Conservation (phyloP, 2,329 filamentous ascomycete genomes). For the Fusarium dimerum region DNA sequence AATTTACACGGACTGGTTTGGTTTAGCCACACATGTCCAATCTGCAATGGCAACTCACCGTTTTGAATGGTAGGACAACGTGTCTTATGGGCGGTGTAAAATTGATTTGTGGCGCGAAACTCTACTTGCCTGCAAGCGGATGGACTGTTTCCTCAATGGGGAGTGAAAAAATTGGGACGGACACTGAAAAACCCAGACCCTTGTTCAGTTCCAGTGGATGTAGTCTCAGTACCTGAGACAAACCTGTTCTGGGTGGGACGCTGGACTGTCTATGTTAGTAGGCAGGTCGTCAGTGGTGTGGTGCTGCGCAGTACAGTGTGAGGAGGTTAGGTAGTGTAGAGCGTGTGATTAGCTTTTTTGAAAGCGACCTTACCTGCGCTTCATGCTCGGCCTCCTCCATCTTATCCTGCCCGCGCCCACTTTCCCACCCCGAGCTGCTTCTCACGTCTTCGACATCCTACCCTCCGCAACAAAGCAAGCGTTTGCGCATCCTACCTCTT, state of each 20-base stretch:
- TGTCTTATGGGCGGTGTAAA: not conserved
- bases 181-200: too few relatives aligned
- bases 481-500: conserved; percentile 33
- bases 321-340: not conserved
- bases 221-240: not conserved
- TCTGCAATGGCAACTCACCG: too few relatives aligned
- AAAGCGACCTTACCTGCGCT: conserved; percentile 7
- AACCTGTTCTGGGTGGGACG: not conserved
- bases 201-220: not conserved
- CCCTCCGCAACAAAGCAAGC: conserved; percentile 18
- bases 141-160: not conserved
- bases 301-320: not conserved
- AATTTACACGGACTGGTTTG: too few relatives aligned
- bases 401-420: conserved; percentile 18
- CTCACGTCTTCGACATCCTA: conserved; percentile 16
- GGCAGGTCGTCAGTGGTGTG: not conserved
- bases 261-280: not conserved
- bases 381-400: not conserved
- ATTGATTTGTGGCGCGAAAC: not conserved
- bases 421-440: conserved; percentile 22
- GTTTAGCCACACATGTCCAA: too few relatives aligned
- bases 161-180: too few relatives aligned
- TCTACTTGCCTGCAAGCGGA: not conserved
- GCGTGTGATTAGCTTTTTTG: conserved; percentile 8
- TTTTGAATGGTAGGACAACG: too few relatives aligned